A percentile compares a stretch with the other conserved stretches of the same genome.
Conservation (phyloP, 106 monocot genomes). For the Phalaenopsis equestris region DNA sequence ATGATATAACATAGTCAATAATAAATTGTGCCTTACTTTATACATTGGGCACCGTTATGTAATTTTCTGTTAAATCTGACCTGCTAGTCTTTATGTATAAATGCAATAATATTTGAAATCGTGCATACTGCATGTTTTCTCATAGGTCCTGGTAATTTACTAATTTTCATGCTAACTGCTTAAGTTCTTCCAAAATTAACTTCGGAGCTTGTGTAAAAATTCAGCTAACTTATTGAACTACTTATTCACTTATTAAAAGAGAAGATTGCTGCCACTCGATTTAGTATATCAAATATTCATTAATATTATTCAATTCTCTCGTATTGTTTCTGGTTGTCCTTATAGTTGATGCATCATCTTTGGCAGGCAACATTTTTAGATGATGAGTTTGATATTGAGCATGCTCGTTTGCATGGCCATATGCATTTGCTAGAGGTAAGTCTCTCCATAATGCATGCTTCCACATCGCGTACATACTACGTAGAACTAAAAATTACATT, state of each 20-base stretch:
- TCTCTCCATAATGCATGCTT: not conserved
- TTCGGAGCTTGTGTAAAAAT: not conserved
- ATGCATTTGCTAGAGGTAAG: constrained; percentile 86
- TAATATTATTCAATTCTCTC: not conserved
- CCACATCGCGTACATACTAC: not conserved
- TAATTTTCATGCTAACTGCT: not conserved
- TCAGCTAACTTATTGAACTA: not conserved
- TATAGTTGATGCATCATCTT: constrained; percentile 1
- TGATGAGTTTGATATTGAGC: constrained; percentile 59
- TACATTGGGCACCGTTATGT: not conserved
- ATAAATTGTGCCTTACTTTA: not conserved
- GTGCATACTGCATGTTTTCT: not conserved
- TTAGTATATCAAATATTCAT: not conserved
- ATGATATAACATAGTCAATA: not conserved
- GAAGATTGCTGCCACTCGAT: not conserved
- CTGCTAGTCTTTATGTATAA: not conserved
- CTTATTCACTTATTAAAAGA: not conserved
- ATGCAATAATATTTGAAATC: not conserved
- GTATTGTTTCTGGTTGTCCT: not conserved
- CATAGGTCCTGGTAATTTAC: not conserved
- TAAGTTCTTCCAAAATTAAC: not conserved
- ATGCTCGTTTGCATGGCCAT: constrained; percentile 72
- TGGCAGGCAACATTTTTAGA: constrained; percentile 89
- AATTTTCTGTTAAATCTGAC: not conserved
- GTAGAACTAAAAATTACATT: not conserved